phyloP scores from a whole-genome alignment of 164 flowering plant species.

The Nelumbo lutea region DNA sequence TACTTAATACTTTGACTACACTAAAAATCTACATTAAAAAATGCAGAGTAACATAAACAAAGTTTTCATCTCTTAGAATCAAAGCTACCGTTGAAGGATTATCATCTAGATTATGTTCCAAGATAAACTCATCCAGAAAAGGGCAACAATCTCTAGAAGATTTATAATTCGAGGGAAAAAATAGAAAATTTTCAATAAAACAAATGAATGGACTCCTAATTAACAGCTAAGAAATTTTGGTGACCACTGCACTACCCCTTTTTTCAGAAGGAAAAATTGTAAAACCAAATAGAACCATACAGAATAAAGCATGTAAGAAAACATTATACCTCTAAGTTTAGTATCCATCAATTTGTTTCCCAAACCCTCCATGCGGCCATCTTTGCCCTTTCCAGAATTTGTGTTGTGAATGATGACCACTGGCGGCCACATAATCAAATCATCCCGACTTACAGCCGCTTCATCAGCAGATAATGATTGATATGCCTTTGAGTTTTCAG shows the following conservation, averaged over 20 bases:
- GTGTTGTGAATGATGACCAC: constrained; percentile 84
- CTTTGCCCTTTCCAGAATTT: constrained; percentile 70
- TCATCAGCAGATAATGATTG: constrained; percentile 66
- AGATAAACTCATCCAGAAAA: too few species aligned
- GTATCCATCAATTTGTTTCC: constrained; percentile 93
- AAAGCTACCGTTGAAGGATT: too few species aligned
- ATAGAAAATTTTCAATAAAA: too few species aligned
- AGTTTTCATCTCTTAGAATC: too few species aligned
- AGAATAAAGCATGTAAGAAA: constrained; percentile 11
- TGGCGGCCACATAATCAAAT: constrained; percentile 96
- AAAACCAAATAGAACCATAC: background rate
- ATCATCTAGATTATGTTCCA: too few species aligned
- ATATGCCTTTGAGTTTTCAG: constrained; percentile 77
- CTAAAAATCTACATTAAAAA: too few species aligned
- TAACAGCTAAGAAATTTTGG: background rate
- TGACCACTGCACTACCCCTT: background rate
- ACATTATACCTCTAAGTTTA: constrained; percentile 75
- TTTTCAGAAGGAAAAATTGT: background rate
- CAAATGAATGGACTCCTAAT: background rate
- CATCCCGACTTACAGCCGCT: constrained; percentile 67
- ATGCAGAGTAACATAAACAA: too few species aligned
- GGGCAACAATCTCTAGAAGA: background rate
- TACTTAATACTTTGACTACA: too few species aligned
- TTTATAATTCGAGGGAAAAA: background rate
- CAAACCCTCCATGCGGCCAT: constrained; percentile 90